These are phyloP conservation scores for Glebionis coronaria DNA, from an alignment of 129 eudicot species.

Conservation along the genomic window DNA sequence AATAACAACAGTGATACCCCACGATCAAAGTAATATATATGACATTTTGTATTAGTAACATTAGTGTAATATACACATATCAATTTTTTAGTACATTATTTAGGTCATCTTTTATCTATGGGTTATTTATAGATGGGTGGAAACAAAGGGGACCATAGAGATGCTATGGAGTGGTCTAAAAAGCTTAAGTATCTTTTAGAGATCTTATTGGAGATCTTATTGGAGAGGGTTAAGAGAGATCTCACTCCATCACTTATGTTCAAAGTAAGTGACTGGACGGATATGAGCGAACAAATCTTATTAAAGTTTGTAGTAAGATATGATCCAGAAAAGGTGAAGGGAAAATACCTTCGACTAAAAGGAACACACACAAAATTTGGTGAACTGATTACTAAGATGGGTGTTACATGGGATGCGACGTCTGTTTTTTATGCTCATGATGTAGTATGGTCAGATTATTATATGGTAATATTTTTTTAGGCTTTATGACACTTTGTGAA, in stretches of 20 bases:
- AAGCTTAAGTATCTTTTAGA: no score
- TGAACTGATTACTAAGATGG: not conserved
- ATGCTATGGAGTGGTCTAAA: no score
- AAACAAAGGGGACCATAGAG: no score
- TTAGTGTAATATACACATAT: no score
- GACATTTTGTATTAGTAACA: no score
- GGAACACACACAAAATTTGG: not conserved
- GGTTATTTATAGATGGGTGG: not conserved
- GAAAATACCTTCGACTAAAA: not conserved
- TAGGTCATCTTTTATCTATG: not conserved
- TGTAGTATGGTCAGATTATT: not conserved
- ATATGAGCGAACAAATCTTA: not conserved
- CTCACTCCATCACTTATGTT: not conserved
- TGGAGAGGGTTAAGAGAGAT: not conserved
- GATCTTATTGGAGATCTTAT: no score
- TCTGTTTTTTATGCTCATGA: not conserved
- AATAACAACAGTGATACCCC: not conserved
- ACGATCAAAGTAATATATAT: no score
- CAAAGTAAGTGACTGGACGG: not conserved
- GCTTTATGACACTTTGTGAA: no score
- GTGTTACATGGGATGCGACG: not conserved
- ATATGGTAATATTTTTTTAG: no score
- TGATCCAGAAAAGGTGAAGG: not conserved
- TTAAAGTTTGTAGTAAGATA: not conserved
- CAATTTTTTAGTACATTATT: no score